Conservation (phyloP, 2,329 filamentous ascomycete genomes). For the Drechslerella dactyloides region DNA sequence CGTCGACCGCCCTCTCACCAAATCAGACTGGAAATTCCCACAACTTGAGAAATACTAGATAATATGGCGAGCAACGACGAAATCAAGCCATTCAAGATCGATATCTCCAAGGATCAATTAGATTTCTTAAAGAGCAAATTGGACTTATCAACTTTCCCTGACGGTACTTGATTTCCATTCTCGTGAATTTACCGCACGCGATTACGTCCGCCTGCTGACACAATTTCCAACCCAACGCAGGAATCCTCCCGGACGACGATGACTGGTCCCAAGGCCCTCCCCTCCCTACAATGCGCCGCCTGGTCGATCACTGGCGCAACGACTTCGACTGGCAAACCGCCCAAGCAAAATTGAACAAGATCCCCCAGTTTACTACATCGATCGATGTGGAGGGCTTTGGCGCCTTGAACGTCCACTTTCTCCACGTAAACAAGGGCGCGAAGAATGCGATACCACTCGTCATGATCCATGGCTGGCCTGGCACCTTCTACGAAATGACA, state of each 20-base stretch:
- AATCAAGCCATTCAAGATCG: conserved; percentile 25
- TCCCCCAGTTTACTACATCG: conserved; percentile 66
- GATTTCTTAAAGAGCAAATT: conserved; percentile 26
- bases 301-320: conserved; percentile 58
- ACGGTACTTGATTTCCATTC: conserved; percentile 16
- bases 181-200: too few species aligned
- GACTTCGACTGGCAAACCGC: conserved; percentile 68
- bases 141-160: conserved; percentile 19
- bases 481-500: conserved; percentile 70
- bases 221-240: conserved; percentile 18
- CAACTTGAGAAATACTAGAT: not conserved
- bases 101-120: conserved; percentile 16
- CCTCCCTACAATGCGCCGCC: conserved; percentile 54
- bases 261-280: conserved; percentile 51
- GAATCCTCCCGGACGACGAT: conserved; percentile 14
- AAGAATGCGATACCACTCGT: conserved; percentile 68
- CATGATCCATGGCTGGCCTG: conserved; percentile 75
- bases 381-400: conserved; percentile 67
- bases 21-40: not conserved
- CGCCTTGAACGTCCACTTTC: conserved; percentile 68
- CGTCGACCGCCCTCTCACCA: not conserved
- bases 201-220: not conserved
- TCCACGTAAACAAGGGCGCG: conserved; percentile 65
- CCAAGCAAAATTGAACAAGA: conserved; percentile 66
- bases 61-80: conserved; percentile 16